phyloP scores from a whole-genome alignment of 2,329 filamentous ascomycete genomes.

The Colletotrichum destructivum region DNA sequence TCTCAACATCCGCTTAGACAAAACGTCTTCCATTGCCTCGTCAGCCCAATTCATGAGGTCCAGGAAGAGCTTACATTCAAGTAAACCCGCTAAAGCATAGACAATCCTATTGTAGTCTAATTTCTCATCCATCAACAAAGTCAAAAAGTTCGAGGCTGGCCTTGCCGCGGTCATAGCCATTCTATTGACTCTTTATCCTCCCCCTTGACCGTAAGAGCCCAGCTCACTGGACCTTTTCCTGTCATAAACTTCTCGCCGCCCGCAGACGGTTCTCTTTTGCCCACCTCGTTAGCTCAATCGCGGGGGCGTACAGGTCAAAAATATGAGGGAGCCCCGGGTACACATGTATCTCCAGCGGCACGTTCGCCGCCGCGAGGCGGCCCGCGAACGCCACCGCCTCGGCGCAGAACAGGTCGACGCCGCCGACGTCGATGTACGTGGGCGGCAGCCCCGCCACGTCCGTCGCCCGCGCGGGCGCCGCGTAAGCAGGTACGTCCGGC shows the following conservation, averaged over 20 bases:
- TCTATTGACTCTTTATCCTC: no score
- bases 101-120: no score
- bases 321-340: conserved; percentile 58
- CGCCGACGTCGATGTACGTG: conserved; percentile 57
- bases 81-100: no score
- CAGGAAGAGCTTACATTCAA: no score
- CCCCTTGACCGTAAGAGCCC: no score
- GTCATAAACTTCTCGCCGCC: conserved; percentile 10
- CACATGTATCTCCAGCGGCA: conserved; percentile 58
- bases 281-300: conserved; percentile 8
- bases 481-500: conserved; percentile 38
- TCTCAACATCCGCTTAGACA: no score
- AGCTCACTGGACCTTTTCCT: no score
- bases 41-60: no score
- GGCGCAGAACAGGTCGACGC: conserved; percentile 56
- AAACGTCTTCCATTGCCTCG: no score
- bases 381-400: conserved; percentile 53
- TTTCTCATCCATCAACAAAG: no score
- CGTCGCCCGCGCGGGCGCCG: conserved; percentile 45
- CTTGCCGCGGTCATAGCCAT: no score
- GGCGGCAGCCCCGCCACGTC: conserved; percentile 50
- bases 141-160: no score
- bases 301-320: conserved; percentile 48
- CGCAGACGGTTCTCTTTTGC: conserved; percentile 20
- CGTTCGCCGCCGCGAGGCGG: conserved; percentile 50